Conservation (phyloP, 2,329 filamentous ascomycete genomes). For the Aspergillus eucalypticola region DNA sequence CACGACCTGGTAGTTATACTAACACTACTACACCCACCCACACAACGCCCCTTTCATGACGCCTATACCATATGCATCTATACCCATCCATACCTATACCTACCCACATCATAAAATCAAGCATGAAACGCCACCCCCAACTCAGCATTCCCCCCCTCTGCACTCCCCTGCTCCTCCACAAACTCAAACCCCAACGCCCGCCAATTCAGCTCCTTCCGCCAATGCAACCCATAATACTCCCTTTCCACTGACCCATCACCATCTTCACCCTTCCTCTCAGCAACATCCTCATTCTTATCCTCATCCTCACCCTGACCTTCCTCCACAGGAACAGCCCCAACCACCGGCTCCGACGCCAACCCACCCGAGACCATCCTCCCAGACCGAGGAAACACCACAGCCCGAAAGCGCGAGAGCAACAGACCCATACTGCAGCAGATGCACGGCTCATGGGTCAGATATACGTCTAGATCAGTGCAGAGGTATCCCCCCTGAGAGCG, state of each 20-base stretch:
- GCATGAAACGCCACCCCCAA: constrained; percentile 24
- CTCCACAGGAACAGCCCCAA: constrained; percentile 16
- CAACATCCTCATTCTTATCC: constrained; percentile 18
- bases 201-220: constrained; percentile 60
- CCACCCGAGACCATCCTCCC: constrained; percentile 82
- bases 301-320: constrained; percentile 6
- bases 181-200: constrained; percentile 51
- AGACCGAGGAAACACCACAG: constrained; percentile 66
- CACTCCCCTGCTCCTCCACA: constrained; percentile 28
- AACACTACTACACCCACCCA: background rate
- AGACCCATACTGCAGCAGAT: constrained; percentile 97
- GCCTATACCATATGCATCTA: background rate
- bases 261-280: constrained; percentile 28
- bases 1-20: no score
- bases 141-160: constrained; percentile 6
- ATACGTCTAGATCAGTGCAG: constrained; percentile 89
- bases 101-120: constrained; percentile 4
- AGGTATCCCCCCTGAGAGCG: constrained; percentile 83
- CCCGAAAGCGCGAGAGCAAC: constrained; percentile 86
- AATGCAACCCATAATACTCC: constrained; percentile 62
- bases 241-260: background rate
- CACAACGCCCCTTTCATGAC: background rate
- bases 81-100: background rate
- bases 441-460: constrained; percentile 93
- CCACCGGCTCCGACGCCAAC: constrained; percentile 68